These are phyloP conservation scores for Endocarpon pusillum DNA, from an alignment of 495 filamentous ascomycete genomes.

Conservation along the genomic window DNA sequence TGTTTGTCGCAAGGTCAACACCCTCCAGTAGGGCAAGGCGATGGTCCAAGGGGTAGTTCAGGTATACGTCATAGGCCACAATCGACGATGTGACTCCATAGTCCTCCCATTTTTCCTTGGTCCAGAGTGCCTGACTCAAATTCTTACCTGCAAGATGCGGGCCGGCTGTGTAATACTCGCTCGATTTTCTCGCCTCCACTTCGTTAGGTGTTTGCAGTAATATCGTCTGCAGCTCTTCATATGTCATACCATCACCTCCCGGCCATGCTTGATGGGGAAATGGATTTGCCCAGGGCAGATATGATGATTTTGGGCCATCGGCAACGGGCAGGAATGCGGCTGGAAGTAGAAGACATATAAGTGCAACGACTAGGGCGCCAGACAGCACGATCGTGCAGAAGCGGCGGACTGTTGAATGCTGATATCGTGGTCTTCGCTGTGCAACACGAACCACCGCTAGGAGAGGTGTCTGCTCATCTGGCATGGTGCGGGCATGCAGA, in stretches of 20 bases:
- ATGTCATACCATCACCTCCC: conserved; percentile 34
- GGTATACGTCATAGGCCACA: conserved; percentile 70
- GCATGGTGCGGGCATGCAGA: no score
- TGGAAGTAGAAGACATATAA: conserved; percentile 45
- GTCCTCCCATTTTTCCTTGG: conserved; percentile 64
- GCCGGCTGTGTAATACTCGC: conserved; percentile 75
- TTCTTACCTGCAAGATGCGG: conserved; percentile 85
- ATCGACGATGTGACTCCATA: conserved; percentile 62
- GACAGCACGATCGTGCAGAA: conserved; percentile 52
- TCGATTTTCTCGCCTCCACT: conserved; percentile 61
- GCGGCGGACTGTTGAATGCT: conserved; percentile 48
- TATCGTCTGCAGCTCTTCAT: conserved; percentile 51
- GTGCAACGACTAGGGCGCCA: conserved; percentile 35
- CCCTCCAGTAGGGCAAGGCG: conserved; percentile 48
- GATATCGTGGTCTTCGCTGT: conserved; percentile 41
- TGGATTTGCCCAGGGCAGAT: conserved; percentile 25
- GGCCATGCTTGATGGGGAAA: conserved; percentile 24
- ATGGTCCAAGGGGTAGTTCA: conserved; percentile 78
- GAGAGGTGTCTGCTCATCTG: conserved; percentile 42
- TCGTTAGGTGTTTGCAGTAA: conserved; percentile 54
- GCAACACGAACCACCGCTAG: conserved; percentile 37
- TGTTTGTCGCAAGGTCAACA: conserved; percentile 8
- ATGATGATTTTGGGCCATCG: conserved; percentile 24
- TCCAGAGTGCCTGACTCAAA: conserved; percentile 73
- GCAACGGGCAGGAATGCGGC: conserved; percentile 17